Conservation (phyloP, 306 rosid species). For the Acacia acuminata region DNA sequence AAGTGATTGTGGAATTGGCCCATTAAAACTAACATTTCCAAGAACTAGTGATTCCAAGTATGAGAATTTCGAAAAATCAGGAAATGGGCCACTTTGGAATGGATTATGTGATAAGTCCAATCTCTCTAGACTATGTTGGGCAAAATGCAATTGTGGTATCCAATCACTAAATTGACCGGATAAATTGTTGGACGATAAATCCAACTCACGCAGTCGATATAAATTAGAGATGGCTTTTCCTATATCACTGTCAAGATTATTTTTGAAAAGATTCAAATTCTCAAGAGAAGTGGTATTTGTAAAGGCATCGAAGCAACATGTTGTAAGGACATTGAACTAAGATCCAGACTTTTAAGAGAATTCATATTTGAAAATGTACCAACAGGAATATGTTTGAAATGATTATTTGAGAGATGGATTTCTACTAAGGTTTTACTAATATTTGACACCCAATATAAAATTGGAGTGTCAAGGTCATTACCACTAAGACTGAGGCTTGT, state of each 20-base stretch:
- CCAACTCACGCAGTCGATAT: no score
- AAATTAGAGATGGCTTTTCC: no score
- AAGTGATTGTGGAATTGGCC: background rate
- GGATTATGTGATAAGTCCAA: no score
- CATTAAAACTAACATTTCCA: no score
- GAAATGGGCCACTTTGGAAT: no score
- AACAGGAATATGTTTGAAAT: background rate
- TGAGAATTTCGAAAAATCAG: background rate
- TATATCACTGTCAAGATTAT: background rate
- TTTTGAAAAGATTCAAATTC: background rate
- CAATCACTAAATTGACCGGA: no score
- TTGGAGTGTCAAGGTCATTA: background rate
- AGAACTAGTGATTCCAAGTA: background rate
- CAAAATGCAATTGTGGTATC: no score
- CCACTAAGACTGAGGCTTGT: no score
- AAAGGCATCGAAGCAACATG: no score
- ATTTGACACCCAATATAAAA: background rate
- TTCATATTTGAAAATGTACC: background rate
- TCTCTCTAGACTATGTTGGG: no score
- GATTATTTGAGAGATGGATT: background rate
- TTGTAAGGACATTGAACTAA: background rate
- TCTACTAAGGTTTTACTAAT: background rate
- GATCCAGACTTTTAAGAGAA: background rate
- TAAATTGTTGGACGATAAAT: no score
- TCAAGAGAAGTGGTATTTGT: no score